Percentiles rank a stretch among this genome's conserved stretches.
These are phyloP conservation scores for Fusarium buxicola DNA, from an alignment of 2,329 filamentous ascomycete species.

Conservation along the genomic window DNA sequence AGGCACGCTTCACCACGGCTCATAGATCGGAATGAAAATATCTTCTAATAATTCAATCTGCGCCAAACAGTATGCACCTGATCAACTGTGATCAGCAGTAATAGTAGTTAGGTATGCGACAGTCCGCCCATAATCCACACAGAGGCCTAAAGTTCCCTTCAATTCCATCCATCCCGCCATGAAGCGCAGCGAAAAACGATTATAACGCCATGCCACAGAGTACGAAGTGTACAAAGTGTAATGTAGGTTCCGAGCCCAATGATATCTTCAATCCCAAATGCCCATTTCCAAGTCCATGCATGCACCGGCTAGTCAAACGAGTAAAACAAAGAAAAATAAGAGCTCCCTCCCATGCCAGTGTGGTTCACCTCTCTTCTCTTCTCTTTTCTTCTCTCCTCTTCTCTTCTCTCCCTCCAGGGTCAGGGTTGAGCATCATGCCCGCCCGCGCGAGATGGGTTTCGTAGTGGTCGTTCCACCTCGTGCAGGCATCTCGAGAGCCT, in stretches of 20 bases:
- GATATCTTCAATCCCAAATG: slow-evolving; percentile 40
- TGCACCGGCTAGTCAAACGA: slow-evolving; percentile 29
- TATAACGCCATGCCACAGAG: slow-evolving; percentile 37
- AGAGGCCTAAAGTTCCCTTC: slow-evolving; percentile 11
- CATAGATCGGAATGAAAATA: slow-evolving; percentile 1
- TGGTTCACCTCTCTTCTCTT: slow-evolving; percentile 21
- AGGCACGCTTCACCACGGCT: neutral
- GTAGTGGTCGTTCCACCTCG: slow-evolving; percentile 30
- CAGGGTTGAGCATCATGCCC: slow-evolving; percentile 13
- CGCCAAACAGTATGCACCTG: slow-evolving; percentile 44
- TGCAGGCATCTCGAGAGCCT: slow-evolving; percentile 15
- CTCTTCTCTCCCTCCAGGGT: neutral
- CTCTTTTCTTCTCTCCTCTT: slow-evolving; percentile 8
- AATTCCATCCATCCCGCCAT: slow-evolving; percentile 15
- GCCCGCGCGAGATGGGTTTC: slow-evolving; percentile 5
- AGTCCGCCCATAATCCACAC: neutral
- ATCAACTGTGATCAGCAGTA: slow-evolving; percentile 26
- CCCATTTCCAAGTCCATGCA: slow-evolving; percentile 39
- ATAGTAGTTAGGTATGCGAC: slow-evolving; percentile 8
- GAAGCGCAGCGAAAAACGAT: slow-evolving; percentile 14
- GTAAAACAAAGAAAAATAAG: slow-evolving; percentile 17
- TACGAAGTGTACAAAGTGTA: slow-evolving; percentile 20
- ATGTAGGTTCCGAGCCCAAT: slow-evolving; percentile 23
- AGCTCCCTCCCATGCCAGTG: slow-evolving; percentile 23
- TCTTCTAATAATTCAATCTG: slow-evolving; percentile 38